Evolutionary conservation across 371 early-diverging fungal species (phyloP).

Genomic region (Dipsacomyces acuminosporus): DNA sequence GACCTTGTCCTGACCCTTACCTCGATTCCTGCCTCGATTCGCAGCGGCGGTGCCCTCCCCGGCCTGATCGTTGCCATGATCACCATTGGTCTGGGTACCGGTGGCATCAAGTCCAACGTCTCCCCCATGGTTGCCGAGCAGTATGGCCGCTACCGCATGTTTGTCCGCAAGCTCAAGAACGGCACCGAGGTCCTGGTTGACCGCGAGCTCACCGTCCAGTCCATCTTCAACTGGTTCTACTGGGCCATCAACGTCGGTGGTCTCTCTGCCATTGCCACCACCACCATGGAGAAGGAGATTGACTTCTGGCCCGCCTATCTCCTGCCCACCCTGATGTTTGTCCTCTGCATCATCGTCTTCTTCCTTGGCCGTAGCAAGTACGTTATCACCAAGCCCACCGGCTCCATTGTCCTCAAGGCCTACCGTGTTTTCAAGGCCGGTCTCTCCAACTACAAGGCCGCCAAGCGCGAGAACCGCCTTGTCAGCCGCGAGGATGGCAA

Average conservation of each 20-base stretch:
- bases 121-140: constrained; percentile 74
- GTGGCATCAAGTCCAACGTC: constrained; percentile 84
- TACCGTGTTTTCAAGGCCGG: constrained; percentile 40
- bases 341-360: constrained; percentile 57
- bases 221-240: constrained; percentile 73
- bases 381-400: constrained; percentile 55
- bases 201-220: constrained; percentile 57
- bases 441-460: not conserved
- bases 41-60: constrained; percentile 56
- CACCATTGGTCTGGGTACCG: constrained; percentile 80
- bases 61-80: constrained; percentile 64
- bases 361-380: constrained; percentile 60
- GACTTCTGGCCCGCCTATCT: constrained; percentile 63
- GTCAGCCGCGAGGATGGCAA: not conserved
- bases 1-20: constrained; percentile 63
- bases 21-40: constrained; percentile 56
- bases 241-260: constrained; percentile 81
- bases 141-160: constrained; percentile 51
- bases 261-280: constrained; percentile 47
- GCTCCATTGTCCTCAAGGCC: constrained; percentile 52
- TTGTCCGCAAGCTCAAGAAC: constrained; percentile 48
- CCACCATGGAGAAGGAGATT: constrained; percentile 15
- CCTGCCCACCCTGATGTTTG: constrained; percentile 65
- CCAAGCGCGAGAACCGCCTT: constrained; percentile 1
- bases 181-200: constrained; percentile 58